Base-by-base conservation (phyloP, 768 basidiomycete species). In the Galerina marginata region DNA sequence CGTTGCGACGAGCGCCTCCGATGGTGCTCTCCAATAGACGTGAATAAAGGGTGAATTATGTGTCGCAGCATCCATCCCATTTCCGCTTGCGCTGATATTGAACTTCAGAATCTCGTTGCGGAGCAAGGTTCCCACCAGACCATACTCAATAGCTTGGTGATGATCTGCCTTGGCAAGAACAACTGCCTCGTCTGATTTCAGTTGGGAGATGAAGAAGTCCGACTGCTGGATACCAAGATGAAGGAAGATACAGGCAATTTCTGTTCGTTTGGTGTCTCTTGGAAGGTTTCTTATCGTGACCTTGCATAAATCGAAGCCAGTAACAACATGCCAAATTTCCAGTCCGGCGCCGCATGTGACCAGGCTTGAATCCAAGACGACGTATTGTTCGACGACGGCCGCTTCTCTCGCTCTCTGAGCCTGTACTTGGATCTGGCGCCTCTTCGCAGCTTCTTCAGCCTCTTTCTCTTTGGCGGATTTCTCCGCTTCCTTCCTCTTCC, bases 261-360 rank as follows among this genome's bases (percentile, higher is more conserved):
- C 83, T 3, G 69, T 61, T 4, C 67, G 67, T 44, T 69, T 77
- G 2, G 75, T 74, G 39, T 81, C 70, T 23, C 59, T 46, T 0
- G 85, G 83, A 29, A 88, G 72, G 57, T 80, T 80, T 52, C 71
- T 74, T 45, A 88, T 70, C 1, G 68, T 78, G 25, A 88, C 67
- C 9, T 75, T 75, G 64, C 81, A 83, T 6, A 81, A 78, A 43
- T 88, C 83, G 61, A 84, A 86, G 5, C 83, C 85, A n/a, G 80
- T 74, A 25, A 83, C 67, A 33, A 85, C 60, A 36, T 73, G 67
- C 42, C 69, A 70, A 40, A 88, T 72, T 15, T 78, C 72, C 38
- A 84, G 67, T 4, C 86, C 86, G 2, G 83, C 79, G 29, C 75
- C 75, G 43, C 75, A 86, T 2, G 83, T 83, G n/a, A 83, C 79